Evolutionary conservation across 108 stramenopile species (phyloP).

Genomic region (Cyclostephanos invisitatus): DNA sequence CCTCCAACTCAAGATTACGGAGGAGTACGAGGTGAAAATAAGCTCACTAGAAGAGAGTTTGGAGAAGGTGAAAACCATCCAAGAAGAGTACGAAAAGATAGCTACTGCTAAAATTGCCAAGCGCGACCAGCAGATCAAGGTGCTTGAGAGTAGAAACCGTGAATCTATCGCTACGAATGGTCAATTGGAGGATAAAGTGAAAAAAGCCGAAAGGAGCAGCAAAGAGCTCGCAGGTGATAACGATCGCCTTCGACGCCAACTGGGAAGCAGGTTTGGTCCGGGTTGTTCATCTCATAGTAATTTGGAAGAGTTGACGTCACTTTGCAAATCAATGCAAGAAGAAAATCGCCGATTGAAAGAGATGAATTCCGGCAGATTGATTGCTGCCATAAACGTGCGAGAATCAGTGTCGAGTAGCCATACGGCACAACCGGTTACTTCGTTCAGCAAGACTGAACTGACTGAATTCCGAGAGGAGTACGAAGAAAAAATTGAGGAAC

Average conservation of each 20-base stretch:
- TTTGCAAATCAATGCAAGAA: constrained; percentile 68
- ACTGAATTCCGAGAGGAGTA: constrained; percentile 69
- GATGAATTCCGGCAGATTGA: constrained; percentile 16
- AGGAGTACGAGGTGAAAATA: constrained; percentile 47
- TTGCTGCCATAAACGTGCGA: not conserved
- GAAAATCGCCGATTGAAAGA: constrained; percentile 72
- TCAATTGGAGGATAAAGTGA: constrained; percentile 57
- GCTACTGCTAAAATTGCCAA: constrained; percentile 57
- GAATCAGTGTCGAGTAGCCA: not conserved
- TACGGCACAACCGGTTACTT: constrained; percentile 9
- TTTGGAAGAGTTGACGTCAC: constrained; percentile 71
- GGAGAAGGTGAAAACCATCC: constrained; percentile 41
- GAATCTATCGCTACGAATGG: constrained; percentile 51
- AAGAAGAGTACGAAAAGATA: constrained; percentile 50
- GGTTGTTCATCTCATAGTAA: constrained; percentile 60
- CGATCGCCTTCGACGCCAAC: constrained; percentile 83
- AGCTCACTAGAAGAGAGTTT: constrained; percentile 44
- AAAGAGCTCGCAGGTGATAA: constrained; percentile 68
- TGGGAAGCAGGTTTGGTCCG: constrained; percentile 70
- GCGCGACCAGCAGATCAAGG: constrained; percentile 65
- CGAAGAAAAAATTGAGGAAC: constrained; percentile 65
- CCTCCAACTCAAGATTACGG: constrained; percentile 33
- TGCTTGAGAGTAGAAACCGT: constrained; percentile 47
- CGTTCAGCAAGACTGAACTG: constrained; percentile 54
- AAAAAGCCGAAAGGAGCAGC: constrained; percentile 61